phyloP scores from a whole-genome alignment of 208 protist genomes.

The Leishmania aethiopica region DNA sequence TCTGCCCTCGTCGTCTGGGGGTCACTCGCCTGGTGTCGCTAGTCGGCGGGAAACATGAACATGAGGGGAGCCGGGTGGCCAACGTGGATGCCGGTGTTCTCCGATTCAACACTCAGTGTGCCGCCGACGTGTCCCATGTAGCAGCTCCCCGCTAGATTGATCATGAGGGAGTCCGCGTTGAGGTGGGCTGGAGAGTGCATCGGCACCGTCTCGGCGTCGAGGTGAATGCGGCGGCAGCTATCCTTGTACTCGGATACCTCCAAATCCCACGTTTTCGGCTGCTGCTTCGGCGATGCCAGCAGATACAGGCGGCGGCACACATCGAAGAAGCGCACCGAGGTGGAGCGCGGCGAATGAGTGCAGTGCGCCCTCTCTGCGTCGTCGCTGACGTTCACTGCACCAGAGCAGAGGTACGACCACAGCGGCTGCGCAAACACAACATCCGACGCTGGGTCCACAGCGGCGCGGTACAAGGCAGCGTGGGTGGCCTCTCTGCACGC shows the following conservation, averaged over 20 bases:
- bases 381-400: slow-evolving; percentile 36
- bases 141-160: slow-evolving; percentile 61
- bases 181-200: slow-evolving; percentile 31
- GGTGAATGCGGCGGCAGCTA: slow-evolving; percentile 65
- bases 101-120: slow-evolving; percentile 17
- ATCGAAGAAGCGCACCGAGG: slow-evolving; percentile 59
- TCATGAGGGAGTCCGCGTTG: slow-evolving; percentile 27
- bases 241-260: slow-evolving; percentile 79
- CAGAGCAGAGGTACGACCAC: slow-evolving; percentile 64
- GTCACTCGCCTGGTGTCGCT: not conserved
- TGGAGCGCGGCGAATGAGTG: slow-evolving; percentile 7
- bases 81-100: slow-evolving; percentile 27
- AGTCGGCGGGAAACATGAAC: slow-evolving; percentile 43
- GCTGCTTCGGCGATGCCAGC: slow-evolving; percentile 53
- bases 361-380: slow-evolving; percentile 4
- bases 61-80: slow-evolving; percentile 36
- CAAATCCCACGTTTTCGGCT: slow-evolving; percentile 54
- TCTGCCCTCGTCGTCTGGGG: not conserved
- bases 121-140: slow-evolving; percentile 37
- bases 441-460: slow-evolving; percentile 50
- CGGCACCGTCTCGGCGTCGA: slow-evolving; percentile 31
- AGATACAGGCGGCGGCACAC: slow-evolving; percentile 56
- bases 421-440: slow-evolving; percentile 80
- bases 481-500: slow-evolving; percentile 27
- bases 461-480: slow-evolving; percentile 52